Evolutionary conservation across 2,329 filamentous ascomycete species (phyloP), one percentile per base, ranked within the genome.

Genomic region (Ceratocystis cubensis): DNA sequence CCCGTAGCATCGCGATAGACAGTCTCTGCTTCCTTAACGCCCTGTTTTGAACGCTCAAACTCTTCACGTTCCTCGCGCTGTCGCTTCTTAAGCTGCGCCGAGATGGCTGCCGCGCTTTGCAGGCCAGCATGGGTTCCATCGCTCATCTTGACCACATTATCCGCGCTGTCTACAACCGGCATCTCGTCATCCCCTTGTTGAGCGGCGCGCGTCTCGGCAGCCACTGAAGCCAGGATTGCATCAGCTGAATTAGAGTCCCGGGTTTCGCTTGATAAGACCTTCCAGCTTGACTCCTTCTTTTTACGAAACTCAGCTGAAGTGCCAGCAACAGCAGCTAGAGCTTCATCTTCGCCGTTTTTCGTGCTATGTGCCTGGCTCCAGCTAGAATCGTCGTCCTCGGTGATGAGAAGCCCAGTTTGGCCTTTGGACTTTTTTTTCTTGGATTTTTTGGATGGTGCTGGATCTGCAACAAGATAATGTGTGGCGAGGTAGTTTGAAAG

Each of bases 1-100:
- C 94, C 94, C 2, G 89, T 94, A 10, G 95, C 94, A 76, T 99
- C 94, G 71, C 94, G 88, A 75, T 97, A 96, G 28, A 96, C 91
- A 0, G 93, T 96, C 71, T 87, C 82, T 41, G 83, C 82, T 67
- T 79, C 76, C 69, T 74, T 77, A 67, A 77, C 79, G 44, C 73
- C 70, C 71, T 75, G 76, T n/a, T 65, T 48, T 10, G 61, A 48
- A 69, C 69, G 71, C 68, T 80, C 77, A 71, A 82, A 83, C 28
- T 79, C 78, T 15, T 76, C 77, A n/a, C 75, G 75, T 68, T 91
- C 87, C 70, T 86, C 83, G 13, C 80, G 82, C 70, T 87, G 84
- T 17, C 88, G 85, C 72, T 84, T 82, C 71, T 83, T 79, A 4
- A 88, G 78, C 70, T 88, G 85, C 6, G 84, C 84, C 0, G 85